Base-by-base conservation (phyloP, 2,329 filamentous ascomycete species). In the Triangularia setosa region DNA sequence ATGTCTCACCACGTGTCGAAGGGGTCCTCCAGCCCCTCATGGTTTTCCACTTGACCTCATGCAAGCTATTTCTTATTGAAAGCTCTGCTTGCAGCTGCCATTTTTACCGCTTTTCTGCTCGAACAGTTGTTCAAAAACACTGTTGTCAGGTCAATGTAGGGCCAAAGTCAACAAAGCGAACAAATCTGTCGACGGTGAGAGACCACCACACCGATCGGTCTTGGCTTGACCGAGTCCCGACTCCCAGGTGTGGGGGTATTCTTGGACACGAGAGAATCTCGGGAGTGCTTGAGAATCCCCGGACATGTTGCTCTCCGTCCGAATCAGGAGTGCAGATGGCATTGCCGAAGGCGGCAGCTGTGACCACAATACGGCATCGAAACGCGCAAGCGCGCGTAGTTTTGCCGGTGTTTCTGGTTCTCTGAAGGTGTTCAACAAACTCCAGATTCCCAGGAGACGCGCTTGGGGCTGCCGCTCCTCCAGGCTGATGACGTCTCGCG, bases 401-500 rank as follows among this genome's bases (percentile, higher is more conserved):
- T 14, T 33, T 40, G 44, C 28, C 33, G 16, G 25, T 58, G 28
- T 59, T 59, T 24, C 35, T n/a, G 48, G 30, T 35, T 61, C 25
- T 62, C 21, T 18, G n/a, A 14, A 60, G 27, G 35, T 24, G 30
- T 58, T 7, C 7, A 30, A 53, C 40, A 33, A 30, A 11, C 16
- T 35, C 48, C 28, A 62, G 25, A 3, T 25, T 35, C 21, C 55
- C 25, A 33, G 57, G 60, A 62, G n/a, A 44, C 52, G 24, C 52
- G 52, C 52, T 54, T 21, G 52, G 52, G 52, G 23, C 12, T 55
- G 52, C 8, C 16, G 48, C 48, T 23, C 9, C 21, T 54, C 21
- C 12, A 55, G 54, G 35, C 25, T 27, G 58, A 65, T 67, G 65
- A 67, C 65, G 63, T 67, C 48, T 40, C 2, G 35, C 54, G 24